Conservation (phyloP, 1,284 basidiomycete species). For the Sporisorium exsertum region DNA sequence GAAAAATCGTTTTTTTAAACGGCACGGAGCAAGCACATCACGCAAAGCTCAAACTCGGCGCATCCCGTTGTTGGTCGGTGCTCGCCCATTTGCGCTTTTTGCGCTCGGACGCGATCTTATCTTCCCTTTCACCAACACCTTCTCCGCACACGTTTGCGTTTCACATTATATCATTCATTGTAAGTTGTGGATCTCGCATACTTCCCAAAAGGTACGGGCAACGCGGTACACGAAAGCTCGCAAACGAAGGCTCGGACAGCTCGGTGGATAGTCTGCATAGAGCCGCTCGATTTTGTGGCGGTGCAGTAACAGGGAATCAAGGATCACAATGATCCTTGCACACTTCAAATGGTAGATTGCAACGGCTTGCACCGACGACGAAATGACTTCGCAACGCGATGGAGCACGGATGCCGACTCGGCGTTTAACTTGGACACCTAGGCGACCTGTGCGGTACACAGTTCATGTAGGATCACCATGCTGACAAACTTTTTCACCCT, state of each 20-base stretch:
- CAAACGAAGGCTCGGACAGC: neutral
- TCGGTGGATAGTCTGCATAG: neutral
- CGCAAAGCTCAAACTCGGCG: neutral
- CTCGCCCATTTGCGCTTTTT: slow-evolving; percentile 5
- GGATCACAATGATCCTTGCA: neutral
- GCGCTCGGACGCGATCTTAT: slow-evolving; percentile 14
- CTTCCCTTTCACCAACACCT: slow-evolving; percentile 12
- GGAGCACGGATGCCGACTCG: neutral
- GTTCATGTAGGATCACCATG: neutral
- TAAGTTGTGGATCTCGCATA: slow-evolving; percentile 1
- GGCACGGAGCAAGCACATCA: neutral
- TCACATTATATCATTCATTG: neutral
- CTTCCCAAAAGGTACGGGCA: neutral
- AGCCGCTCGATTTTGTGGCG: neutral
- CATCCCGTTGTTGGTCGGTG: slow-evolving; percentile 2
- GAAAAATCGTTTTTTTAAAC: neutral
- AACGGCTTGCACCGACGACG: no score
- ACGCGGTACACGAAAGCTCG: neutral
- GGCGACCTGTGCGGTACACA: neutral
- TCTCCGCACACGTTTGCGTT: slow-evolving; percentile 4
- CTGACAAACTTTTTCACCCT: neutral
- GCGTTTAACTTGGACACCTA: neutral
- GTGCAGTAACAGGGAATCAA: neutral
- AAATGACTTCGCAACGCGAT: no score
- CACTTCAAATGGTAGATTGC: neutral